These are phyloP conservation scores for Oryza australiensis DNA, from an alignment of 176 grass and related monocot genomes.

Conservation along the genomic window DNA sequence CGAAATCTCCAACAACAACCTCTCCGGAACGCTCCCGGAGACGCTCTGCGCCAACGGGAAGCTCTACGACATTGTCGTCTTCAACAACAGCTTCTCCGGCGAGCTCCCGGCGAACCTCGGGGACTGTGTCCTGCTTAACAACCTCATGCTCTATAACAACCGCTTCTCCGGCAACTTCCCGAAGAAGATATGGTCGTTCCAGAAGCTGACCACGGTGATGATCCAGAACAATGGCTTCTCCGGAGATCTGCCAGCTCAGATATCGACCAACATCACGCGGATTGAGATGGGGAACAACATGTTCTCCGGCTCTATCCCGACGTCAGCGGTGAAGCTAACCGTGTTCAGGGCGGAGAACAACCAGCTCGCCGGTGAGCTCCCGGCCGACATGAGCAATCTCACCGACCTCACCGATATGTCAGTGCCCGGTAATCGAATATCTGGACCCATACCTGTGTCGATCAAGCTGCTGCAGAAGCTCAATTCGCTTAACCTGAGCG, in stretches of 20 bases:
- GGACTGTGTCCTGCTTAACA: constrained; percentile 23
- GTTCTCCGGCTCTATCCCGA: constrained; percentile 60
- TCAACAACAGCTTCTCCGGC: constrained; percentile 67
- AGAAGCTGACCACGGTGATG: constrained; percentile 43
- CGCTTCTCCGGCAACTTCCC: constrained; percentile 57
- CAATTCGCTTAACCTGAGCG: constrained; percentile 46
- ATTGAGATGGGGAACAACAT: constrained; percentile 66
- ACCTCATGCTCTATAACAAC: constrained; percentile 71
- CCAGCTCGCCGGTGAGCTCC: constrained; percentile 47
- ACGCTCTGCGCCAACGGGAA: constrained; percentile 44
- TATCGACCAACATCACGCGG: constrained; percentile 37
- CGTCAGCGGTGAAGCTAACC: not conserved
- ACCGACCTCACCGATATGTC: constrained; percentile 30
- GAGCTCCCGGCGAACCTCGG: constrained; percentile 43
- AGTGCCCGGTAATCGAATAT: constrained; percentile 41
- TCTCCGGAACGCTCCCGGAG: constrained; percentile 52
- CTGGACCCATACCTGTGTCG: constrained; percentile 48
- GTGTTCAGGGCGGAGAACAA: constrained; percentile 67
- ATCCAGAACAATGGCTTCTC: constrained; percentile 66
- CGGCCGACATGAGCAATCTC: constrained; percentile 43
- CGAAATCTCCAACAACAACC: constrained; percentile 50
- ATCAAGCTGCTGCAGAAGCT: constrained; percentile 48
- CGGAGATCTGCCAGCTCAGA: constrained; percentile 45
- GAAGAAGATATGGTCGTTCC: constrained; percentile 43
- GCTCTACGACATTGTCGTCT: constrained; percentile 49